phyloP scores from a whole-genome alignment of 768 basidiomycete species.

The Pulveroboletus sp. region DNA sequence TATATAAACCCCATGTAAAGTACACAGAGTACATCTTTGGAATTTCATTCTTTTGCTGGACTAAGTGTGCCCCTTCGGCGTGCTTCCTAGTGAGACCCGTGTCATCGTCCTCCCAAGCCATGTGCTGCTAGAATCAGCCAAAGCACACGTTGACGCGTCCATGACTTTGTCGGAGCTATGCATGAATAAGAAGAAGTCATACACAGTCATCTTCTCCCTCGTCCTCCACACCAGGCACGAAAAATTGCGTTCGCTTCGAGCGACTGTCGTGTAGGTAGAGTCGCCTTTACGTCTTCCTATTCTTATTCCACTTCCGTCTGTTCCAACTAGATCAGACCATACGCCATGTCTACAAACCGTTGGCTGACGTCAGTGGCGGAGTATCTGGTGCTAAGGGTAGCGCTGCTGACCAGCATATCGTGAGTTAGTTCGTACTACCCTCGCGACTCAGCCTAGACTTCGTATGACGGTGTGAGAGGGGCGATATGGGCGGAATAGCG shows the following conservation, averaged over 20 bases:
- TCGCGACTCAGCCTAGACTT: background rate
- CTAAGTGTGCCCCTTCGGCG: too few relatives aligned
- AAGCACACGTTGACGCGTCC: background rate
- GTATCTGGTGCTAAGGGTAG: background rate
- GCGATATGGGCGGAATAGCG: background rate
- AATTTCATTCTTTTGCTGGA: too few relatives aligned
- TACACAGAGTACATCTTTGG: too few relatives aligned
- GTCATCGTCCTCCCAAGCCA: background rate
- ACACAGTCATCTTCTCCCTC: background rate
- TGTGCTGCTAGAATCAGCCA: background rate
- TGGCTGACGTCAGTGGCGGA: too few relatives aligned
- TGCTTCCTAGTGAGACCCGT: too few relatives aligned
- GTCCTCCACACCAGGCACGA: constrained; percentile 2
- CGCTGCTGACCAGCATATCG: too few relatives aligned
- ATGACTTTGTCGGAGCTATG: background rate
- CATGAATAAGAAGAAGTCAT: background rate
- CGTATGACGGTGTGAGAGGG: background rate
- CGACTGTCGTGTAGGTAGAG: background rate
- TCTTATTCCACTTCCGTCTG: background rate
- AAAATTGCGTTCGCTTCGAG: constrained; percentile 14
- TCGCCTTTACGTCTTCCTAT: background rate
- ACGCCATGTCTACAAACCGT: background rate
- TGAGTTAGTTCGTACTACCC: background rate
- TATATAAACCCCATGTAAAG: too few relatives aligned
- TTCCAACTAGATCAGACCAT: background rate